A percentile compares a stretch with the other conserved stretches of the same genome.
Conservation (phyloP, 2,329 filamentous ascomycete genomes). For the Paracorniculantispora psalliotae region DNA sequence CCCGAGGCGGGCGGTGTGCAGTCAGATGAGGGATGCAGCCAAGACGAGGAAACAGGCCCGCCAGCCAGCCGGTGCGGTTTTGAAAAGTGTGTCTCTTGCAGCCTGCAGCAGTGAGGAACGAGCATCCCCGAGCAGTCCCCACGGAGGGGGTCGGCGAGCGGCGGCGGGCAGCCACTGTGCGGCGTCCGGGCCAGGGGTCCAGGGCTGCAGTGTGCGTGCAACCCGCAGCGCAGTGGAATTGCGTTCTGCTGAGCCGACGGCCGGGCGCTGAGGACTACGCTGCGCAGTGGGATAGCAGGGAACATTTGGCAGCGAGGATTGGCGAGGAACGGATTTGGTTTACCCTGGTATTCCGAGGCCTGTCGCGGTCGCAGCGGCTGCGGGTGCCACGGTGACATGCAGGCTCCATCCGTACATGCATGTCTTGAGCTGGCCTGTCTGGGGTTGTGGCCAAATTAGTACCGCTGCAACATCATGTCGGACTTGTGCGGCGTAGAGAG, state of each 20-base stretch:
- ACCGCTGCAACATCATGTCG: background rate
- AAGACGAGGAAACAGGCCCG: background rate
- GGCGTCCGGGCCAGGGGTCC: background rate
- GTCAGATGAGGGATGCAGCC: background rate
- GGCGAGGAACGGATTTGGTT: background rate
- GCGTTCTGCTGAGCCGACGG: background rate
- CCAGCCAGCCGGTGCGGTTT: background rate
- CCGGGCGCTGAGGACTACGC: background rate
- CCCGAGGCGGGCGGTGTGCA: background rate
- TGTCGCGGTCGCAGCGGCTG: background rate
- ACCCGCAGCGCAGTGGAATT: background rate
- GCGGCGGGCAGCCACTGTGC: background rate
- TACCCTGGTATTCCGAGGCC: background rate
- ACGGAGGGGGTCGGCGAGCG: too few species aligned
- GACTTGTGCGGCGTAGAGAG: background rate
- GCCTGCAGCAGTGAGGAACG: too few species aligned
- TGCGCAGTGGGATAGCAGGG: background rate
- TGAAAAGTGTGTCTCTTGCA: background rate
- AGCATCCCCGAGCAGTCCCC: too few species aligned
- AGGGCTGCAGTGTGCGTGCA: background rate
- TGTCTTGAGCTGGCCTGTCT: background rate
- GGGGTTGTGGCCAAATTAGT: background rate
- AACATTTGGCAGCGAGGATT: background rate
- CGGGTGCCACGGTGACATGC: background rate
- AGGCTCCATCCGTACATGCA: background rate